Evolutionary conservation across 331 rosid genomes (phyloP).

Genomic region (Acacia pycnantha): DNA sequence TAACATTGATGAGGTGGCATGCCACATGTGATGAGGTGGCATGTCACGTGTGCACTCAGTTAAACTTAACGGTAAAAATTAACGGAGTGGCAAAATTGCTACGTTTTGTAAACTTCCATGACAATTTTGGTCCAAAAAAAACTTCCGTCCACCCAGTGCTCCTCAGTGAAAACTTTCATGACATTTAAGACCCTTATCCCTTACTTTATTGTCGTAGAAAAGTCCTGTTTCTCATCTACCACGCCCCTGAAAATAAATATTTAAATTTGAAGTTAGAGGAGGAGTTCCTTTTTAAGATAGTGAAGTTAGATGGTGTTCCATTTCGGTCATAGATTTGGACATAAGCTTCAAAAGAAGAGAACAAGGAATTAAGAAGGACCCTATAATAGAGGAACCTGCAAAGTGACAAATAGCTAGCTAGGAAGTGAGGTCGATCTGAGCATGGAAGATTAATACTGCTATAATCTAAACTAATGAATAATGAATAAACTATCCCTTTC

Average conservation of each 20-base stretch:
- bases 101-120: no score
- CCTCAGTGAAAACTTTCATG: no score
- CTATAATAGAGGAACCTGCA: slow-evolving; percentile 36
- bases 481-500: slow-evolving; percentile 34
- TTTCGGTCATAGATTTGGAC: slow-evolving; percentile 30
- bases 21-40: no score
- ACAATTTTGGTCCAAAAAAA: no score
- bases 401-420: slow-evolving; percentile 33
- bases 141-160: no score
- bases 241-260: background rate
- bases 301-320: slow-evolving; percentile 21
- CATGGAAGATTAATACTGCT: slow-evolving; percentile 34
- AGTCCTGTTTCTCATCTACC: background rate
- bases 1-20: no score
- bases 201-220: background rate
- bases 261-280: background rate
- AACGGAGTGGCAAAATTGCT: no score
- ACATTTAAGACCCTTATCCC: no score
- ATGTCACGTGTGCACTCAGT: no score
- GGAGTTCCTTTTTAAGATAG: background rate
- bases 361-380: slow-evolving; percentile 25
- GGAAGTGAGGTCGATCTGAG: slow-evolving; percentile 10
- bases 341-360: slow-evolving; percentile 12
- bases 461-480: slow-evolving; percentile 42
- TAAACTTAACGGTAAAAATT: no score